Base-by-base conservation (phyloP, 495 filamentous ascomycete genomes). In the Bacidia rubella region DNA sequence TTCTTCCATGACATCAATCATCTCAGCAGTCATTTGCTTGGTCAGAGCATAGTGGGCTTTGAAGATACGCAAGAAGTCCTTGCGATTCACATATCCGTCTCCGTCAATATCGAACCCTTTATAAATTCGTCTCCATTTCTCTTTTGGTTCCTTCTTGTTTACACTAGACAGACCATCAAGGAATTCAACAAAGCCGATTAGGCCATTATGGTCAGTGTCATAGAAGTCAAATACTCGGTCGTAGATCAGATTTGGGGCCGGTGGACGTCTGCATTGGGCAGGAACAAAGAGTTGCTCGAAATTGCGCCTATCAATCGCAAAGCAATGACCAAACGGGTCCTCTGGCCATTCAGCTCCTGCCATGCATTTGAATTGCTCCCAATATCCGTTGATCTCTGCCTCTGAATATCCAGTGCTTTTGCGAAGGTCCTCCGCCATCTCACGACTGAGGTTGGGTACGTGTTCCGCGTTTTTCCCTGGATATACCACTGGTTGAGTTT, bases 141-240 rank as follows among this genome's bases (percentile, higher is more conserved):
- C 79, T 48, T 75, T 68, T 25, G 70, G 71, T 40, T 67, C 72
- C 59, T 84, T 89, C 50, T 82, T 76, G 55, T 85, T 87, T 38
- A 93, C 75, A 56, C 82, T 87, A 0, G 86, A 81, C n/a, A 94
- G 74, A 1, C 85, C 92, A 35, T 79, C 78, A 23, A 95, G 64
- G 62, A 96, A 97, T 59, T 97, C 93, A 49, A 85, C 78, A 58
- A 97, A 96, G n/a, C 87, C 85, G 59, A 99, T 95, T 10, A 93
- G 68, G 9, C 83, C 86, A 60, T 97, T 86, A 27, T 78, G 73
- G 60, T 97, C 87, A 39, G 81, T 85, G 61, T 97, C 93, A 65
- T 95, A 99, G 65, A 95, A 96, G 27, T 84, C 78, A 68, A 99
- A 99, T 77, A 94, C 86, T 52, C 92, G 83, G 68, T 97, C 90